Conservation (phyloP, 208 protist genomes). For the Acanthamoeba castellanii region DNA sequence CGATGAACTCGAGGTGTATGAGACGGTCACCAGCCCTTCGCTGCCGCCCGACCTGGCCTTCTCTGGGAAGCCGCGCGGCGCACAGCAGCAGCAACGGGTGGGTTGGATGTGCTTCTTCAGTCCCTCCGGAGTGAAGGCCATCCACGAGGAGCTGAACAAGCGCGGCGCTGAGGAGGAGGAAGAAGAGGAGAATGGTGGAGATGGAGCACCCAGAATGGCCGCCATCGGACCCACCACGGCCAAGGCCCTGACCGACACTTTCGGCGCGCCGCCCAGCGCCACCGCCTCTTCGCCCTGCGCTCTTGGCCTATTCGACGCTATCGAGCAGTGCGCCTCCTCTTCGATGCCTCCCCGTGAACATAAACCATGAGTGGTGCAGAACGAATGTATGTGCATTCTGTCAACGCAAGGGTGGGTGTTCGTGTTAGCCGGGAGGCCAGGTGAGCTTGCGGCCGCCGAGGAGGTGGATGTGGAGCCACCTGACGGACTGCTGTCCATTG, state of each 20-base stretch:
- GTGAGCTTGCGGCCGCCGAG: slow-evolving; percentile 86
- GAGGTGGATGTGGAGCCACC: slow-evolving; percentile 90
- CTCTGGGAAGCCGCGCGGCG: neutral
- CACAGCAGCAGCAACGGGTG: neutral
- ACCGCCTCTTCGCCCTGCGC: slow-evolving; percentile 10
- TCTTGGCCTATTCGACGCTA: neutral
- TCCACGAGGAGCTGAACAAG: neutral
- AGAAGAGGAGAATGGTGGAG: neutral
- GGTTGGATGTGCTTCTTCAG: slow-evolving; percentile 65
- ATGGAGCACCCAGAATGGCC: neutral
- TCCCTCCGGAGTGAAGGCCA: slow-evolving; percentile 43
- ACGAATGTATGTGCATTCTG: neutral
- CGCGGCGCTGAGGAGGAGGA: neutral
- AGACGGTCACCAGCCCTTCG: slow-evolving; percentile 23
- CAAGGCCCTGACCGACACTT: neutral
- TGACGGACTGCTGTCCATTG: slow-evolving; percentile 86
- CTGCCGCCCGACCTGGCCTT: slow-evolving; percentile 20
- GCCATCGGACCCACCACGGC: slow-evolving; percentile 39
- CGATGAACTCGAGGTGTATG: slow-evolving; percentile 35
- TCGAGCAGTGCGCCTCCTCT: neutral
- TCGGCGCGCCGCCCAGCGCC: neutral
- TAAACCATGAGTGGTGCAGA: neutral
- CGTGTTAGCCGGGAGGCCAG: slow-evolving; percentile 86
- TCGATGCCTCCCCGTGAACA: neutral
- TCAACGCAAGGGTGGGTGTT: neutral